phyloP scores from a whole-genome alignment of 2,329 filamentous ascomycete genomes.

The Fusarium anthophilum region DNA sequence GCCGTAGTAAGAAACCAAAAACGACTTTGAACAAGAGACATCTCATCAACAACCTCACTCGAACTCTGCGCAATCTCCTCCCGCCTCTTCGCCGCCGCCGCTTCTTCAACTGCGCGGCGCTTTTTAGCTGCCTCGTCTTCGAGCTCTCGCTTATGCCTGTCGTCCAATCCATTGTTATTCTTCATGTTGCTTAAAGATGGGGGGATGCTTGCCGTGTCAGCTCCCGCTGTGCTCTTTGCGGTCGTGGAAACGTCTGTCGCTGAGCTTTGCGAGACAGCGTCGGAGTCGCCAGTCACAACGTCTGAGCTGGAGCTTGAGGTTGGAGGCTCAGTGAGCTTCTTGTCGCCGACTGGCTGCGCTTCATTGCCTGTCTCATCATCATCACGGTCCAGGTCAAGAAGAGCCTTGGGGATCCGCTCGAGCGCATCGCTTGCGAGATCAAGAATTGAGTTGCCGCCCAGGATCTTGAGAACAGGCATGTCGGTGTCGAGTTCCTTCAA shows the following conservation, averaged over 20 bases:
- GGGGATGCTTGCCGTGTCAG: constrained; percentile 2
- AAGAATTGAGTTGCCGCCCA: constrained; percentile 24
- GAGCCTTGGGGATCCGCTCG: neutral
- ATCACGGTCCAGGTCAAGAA: neutral
- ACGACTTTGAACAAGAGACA: neutral
- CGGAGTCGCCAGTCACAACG: neutral
- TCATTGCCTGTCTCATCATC: neutral
- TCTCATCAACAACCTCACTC: neutral
- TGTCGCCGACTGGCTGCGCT: neutral
- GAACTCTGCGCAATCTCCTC: neutral
- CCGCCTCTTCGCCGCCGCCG: neutral
- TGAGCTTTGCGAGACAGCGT: neutral
- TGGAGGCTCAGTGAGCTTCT: neutral
- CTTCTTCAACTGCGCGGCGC: neutral
- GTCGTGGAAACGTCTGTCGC: neutral
- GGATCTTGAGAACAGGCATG: constrained; percentile 56
- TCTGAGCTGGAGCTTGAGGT: neutral
- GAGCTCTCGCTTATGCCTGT: neutral
- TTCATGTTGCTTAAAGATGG: neutral
- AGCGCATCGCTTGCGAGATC: constrained; percentile 5
- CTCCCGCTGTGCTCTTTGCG: neutral
- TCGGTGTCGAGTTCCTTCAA: constrained; percentile 54
- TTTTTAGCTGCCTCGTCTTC: neutral
- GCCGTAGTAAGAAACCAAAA: constrained; percentile 8
- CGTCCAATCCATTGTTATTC: neutral